Base-by-base conservation (phyloP, 108 stramenopile species). In the Cyclotella choctawhatcheeana region DNA sequence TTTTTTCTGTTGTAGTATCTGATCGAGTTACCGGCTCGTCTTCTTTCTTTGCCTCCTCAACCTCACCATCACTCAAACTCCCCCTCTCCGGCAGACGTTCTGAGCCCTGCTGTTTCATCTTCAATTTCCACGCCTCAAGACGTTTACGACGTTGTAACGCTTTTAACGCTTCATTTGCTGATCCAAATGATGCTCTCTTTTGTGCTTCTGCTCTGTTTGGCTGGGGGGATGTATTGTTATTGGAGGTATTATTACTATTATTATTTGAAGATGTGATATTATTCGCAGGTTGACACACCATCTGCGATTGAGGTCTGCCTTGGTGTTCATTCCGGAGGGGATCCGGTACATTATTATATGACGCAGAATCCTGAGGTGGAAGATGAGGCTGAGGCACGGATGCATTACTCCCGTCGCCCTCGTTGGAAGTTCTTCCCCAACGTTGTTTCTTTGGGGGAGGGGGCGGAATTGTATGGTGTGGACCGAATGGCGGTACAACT, bases 121-220 rank as follows among this genome's bases (percentile, higher is more conserved):
- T 56, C 1, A 31, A 0, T 30, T 31, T 56, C 55, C 55, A 56
- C 16, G 55, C 55, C 55, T 56, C 29, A 12, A 56, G n/a, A 14
- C 55, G 55, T 30, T 56, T 56, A 10, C n/a, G 10, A 0, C 55
- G 55, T 52, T 52, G 51, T 31, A 56, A 31, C 0, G 30, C 55
- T 56, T 56, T 56, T 31, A 56, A n/a, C 4, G 55, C 55, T 8
- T 27, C 55, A 0, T 56, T 30, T 56, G 29, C 31, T 1, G 55
- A 31, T 2, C 31, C 55, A 13, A 56, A 56, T 48, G 47, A n/a
- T 48, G 8, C 4, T 48, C 4, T n/a, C 18, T 10, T 40, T 6
- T 6, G 37, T 40, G n/a, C n/a, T n/a, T n/a, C n/a, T n/a, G n/a
- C n/a, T n/a, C n/a, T n/a, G n/a, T n/a, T n/a, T n/a, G n/a, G n/a